Evolutionary conservation across 192 early-diverging fungal genomes (phyloP), one percentile per base, ranked within the genome.

Genomic region (Coemansia sp.): DNA sequence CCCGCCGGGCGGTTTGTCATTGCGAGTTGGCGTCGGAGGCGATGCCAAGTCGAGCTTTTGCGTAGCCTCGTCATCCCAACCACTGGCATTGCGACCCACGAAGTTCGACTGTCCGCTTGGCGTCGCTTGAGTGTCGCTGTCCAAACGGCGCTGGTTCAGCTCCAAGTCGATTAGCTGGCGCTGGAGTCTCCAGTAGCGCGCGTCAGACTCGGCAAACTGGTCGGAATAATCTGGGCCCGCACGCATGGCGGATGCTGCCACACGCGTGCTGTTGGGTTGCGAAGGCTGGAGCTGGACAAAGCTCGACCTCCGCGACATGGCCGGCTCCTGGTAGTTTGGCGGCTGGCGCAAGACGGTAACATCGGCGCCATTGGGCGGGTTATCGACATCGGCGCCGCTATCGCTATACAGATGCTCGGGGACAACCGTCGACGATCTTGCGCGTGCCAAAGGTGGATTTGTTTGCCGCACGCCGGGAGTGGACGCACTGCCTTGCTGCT

Each of bases 91-190:
- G 14, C 54, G 20, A 36, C 20, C 9, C 19, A 19, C 38, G 24
- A 37, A n/a, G 27, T 20, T 38, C 35, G 59, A 1, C 15, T 9
- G 49, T 9, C 63, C 51, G 2, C 31, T 20, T 6, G 53, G 19
- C 47, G n/a, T 38, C 8, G 59, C 17, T 19, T 19, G 42, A 4
- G 19, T 15, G 4, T 43, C 46, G 20, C 39, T 9, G 6, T 71
- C 74, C n/a, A 29, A 47, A 11, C 31, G 59, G 35, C 57, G 65
- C 42, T 83, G 81, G 59, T 64, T 74, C 81, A 83, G 67, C 29
- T 83, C 76, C 36, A 83, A n/a, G 35, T 77, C 68, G 24, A 83
- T 78, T 15, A 83, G 68, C 67, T 78, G 81, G 35, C 81, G 81
- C 46, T 83, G 81, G 0, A 83, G 72, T 66, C 59, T 69, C 81